Evolutionary conservation across 306 rosid species (phyloP), one percentile per base, ranked within the genome.

Genomic region (Betula pendula): DNA sequence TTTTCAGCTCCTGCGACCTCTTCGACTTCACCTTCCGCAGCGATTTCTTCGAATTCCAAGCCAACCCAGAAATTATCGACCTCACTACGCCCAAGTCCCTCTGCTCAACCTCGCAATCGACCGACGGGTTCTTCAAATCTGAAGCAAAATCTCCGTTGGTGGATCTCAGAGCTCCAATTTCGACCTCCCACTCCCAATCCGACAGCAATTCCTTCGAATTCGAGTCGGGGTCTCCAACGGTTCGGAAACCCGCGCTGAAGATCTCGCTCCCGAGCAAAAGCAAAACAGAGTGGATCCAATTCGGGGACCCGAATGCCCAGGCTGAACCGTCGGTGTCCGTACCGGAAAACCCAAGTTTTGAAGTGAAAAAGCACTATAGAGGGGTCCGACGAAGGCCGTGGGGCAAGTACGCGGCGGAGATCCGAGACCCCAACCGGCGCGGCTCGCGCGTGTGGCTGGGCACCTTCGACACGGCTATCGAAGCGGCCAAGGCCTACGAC

Each of bases 361-460:
- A 81, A 31, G 80, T n/a, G 72, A 68, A 56, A 60, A 78, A 16
- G 67, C 87, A 78, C 79, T 86, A 93, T 84, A 68, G 98, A 16
- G 98, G 98, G 0, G 96, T 93, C 38, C 86, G 98, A 6, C 90
- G 73, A 31, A 45, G 98, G 70, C 96, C 98, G 13, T 93, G 98
- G 98, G 98, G 98, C 0, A 93, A 93, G 44, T 93, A 51, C 80
- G 98, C 98, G 2, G 91, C 98, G 4, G 98, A 93, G 86, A 93
- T 93, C 77, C 88, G 96, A 0, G 98, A 93, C 62, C 98, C 98
- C 42, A 90, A 85, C 75, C 82, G 85, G 43, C 85, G 87, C 20
- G 98, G 98, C 24, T 87, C 96, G 0, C 79, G 98, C 58, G 89
- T 90, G 6, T 90, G 98, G 98, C 89, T 93, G 2, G 98, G 98